A percentile compares a stretch with the other conserved stretches of the same genome.
phyloP scores from a whole-genome alignment of 2,329 filamentous ascomycete genomes.

The Penicillium capsulatum region DNA sequence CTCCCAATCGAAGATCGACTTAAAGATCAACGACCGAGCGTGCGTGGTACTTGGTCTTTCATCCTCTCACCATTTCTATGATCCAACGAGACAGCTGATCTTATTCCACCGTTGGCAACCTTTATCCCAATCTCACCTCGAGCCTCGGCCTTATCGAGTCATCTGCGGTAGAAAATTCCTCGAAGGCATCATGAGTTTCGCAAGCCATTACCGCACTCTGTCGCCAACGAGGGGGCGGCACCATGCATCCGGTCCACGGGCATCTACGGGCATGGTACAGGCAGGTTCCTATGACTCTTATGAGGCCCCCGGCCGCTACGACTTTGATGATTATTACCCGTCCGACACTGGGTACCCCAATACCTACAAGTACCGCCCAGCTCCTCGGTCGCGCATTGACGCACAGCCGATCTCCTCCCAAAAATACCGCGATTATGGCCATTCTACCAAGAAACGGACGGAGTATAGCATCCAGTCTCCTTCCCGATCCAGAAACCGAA shows the following conservation, averaged over 20 bases:
- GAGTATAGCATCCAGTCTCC: constrained; percentile 37
- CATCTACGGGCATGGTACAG: constrained; percentile 41
- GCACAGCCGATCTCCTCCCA: constrained; percentile 33
- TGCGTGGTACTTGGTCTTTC: too few relatives aligned
- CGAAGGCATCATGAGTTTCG: constrained; percentile 24
- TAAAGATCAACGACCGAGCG: too few relatives aligned
- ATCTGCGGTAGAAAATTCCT: too few relatives aligned
- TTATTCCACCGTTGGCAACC: too few relatives aligned
- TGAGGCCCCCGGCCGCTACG: constrained; percentile 26
- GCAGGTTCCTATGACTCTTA: constrained; percentile 34
- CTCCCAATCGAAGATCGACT: too few relatives aligned
- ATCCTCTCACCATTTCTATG: too few relatives aligned
- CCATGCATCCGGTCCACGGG: constrained; percentile 35
- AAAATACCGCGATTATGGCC: constrained; percentile 29
- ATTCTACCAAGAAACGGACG: constrained; percentile 33
- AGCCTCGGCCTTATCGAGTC: too few relatives aligned
- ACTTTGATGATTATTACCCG: constrained; percentile 29
- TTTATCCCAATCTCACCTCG: too few relatives aligned
- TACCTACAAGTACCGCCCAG: constrained; percentile 26
- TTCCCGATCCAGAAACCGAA: constrained; percentile 33
- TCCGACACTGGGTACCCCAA: constrained; percentile 30
- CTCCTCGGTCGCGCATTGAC: constrained; percentile 29
- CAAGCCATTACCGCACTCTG: constrained; percentile 31
- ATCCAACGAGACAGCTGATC: too few relatives aligned
- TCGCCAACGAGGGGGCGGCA: constrained; percentile 32